phyloP scores from a whole-genome alignment of 2,329 filamentous ascomycete genomes.

The Sphaerostilbella broomeana region DNA sequence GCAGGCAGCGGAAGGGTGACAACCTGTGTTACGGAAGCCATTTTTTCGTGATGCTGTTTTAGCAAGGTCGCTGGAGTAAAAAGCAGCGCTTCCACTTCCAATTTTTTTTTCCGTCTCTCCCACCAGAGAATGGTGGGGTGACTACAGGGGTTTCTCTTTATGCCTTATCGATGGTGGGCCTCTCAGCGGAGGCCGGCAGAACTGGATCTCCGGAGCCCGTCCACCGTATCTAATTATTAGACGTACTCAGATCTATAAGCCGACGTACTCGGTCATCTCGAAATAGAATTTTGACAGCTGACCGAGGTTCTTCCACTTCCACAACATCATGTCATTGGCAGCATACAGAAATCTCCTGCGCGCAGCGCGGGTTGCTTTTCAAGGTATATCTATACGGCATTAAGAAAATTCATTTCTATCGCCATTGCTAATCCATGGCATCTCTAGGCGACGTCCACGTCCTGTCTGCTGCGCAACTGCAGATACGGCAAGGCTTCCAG shows the following conservation, averaged over 20 bases:
- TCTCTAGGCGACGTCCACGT: conserved; percentile 60
- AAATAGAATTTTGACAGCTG: too few species aligned
- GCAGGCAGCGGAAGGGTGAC: conserved; percentile 62
- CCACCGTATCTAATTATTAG: not conserved
- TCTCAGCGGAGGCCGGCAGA: conserved; percentile 19
- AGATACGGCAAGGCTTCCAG: conserved; percentile 71
- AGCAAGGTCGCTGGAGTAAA: not conserved
- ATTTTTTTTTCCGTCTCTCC: conserved; percentile 13
- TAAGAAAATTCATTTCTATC: not conserved
- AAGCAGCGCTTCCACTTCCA: conserved; percentile 4
- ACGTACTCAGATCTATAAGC: not conserved
- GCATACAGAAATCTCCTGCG: conserved; percentile 80
- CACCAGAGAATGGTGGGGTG: conserved; percentile 13
- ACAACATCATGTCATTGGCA: conserved; percentile 54
- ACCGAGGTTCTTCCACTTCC: too few species aligned
- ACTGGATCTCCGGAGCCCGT: conserved; percentile 16
- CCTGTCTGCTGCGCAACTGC: conserved; percentile 61
- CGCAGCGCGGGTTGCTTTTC: conserved; percentile 74
- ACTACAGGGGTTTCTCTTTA: not conserved
- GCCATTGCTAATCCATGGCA: not conserved
- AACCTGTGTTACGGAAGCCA: conserved; percentile 59
- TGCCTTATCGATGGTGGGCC: not conserved
- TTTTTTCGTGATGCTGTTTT: conserved; percentile 28
- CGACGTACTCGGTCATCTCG: not conserved
- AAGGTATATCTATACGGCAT: conserved; percentile 47